These are phyloP conservation scores for Lactarius evosmus DNA, from an alignment of 768 basidiomycete species.

Conservation along the genomic window DNA sequence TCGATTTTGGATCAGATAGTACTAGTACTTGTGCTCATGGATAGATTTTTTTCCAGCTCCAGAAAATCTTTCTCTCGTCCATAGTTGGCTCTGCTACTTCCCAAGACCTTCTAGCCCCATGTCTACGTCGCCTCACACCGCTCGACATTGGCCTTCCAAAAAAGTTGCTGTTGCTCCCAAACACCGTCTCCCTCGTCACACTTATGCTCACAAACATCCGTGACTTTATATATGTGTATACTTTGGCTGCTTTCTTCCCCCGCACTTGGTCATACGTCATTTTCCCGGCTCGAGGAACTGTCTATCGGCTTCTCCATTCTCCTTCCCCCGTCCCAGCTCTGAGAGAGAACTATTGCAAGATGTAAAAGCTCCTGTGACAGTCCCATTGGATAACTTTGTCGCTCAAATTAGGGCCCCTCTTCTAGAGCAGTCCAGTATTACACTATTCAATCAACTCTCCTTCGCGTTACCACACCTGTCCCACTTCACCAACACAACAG, in stretches of 20 bases:
- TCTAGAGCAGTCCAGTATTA: not conserved
- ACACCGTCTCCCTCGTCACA: not conserved
- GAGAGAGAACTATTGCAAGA: not conserved
- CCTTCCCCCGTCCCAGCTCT: not conserved
- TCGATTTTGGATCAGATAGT: not conserved
- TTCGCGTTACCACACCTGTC: not conserved
- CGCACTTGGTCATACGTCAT: not conserved
- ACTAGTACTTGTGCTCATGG: not conserved
- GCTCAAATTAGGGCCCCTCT: not conserved
- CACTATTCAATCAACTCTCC: not conserved
- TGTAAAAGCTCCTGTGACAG: not conserved
- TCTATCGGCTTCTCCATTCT: constrained; percentile 4
- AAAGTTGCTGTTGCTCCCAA: not conserved
- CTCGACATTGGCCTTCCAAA: not conserved
- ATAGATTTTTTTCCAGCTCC: not conserved
- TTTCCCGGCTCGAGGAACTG: constrained; percentile 1
- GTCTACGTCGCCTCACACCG: not conserved
- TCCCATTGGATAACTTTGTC: constrained; percentile 8
- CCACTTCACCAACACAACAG: not conserved
- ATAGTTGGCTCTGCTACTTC: not conserved
- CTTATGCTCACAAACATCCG: not conserved
- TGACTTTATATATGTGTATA: no score
- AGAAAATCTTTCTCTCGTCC: not conserved
- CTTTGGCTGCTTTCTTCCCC: not conserved
- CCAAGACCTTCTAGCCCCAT: not conserved